phyloP scores from a whole-genome alignment of 2,329 filamentous ascomycete species.

The Neodidymelliopsis sp. region DNA sequence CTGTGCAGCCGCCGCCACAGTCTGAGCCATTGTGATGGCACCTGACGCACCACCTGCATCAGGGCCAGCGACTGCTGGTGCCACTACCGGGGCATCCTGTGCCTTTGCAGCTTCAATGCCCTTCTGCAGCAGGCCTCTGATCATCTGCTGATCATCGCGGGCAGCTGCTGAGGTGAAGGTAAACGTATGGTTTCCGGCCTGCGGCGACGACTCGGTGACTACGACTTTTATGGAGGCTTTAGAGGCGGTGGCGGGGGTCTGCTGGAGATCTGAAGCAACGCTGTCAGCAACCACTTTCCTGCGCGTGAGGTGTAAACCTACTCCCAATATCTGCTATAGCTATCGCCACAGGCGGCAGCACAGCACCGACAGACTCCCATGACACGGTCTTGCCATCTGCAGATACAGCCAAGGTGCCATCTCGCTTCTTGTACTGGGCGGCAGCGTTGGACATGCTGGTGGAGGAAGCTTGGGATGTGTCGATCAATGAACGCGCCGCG shows the following conservation, averaged over 20 bases:
- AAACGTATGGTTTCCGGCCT: conserved; percentile 80
- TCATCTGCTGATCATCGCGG: conserved; percentile 80
- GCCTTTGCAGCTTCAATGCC: conserved; percentile 76
- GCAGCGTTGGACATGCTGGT: conserved; percentile 48
- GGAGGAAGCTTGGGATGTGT: conserved; percentile 20
- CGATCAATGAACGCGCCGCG: conserved; percentile 11
- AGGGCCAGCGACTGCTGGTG: conserved; percentile 33
- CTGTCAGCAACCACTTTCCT: conserved; percentile 11
- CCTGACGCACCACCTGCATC: conserved; percentile 58
- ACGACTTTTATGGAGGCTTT: conserved; percentile 97
- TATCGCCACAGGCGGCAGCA: conserved; percentile 72
- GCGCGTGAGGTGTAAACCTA: conserved; percentile 55
- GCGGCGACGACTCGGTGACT: conserved; percentile 68
- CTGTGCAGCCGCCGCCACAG: conserved; percentile 58
- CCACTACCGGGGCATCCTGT: conserved; percentile 44
- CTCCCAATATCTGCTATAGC: conserved; percentile 81
- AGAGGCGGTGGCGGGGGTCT: conserved; percentile 84
- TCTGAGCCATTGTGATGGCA: conserved; percentile 79
- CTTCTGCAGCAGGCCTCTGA: conserved; percentile 82
- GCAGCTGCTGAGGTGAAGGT: conserved; percentile 85
- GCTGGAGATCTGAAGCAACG: conserved; percentile 76
- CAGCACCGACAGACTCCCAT: conserved; percentile 76
- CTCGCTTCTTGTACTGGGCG: conserved; percentile 88
- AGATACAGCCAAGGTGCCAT: conserved; percentile 81
- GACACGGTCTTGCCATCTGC: conserved; percentile 75